Evolutionary conservation across 352 stramenopile species (phyloP).

Genomic region (Phytophthora pini): DNA sequence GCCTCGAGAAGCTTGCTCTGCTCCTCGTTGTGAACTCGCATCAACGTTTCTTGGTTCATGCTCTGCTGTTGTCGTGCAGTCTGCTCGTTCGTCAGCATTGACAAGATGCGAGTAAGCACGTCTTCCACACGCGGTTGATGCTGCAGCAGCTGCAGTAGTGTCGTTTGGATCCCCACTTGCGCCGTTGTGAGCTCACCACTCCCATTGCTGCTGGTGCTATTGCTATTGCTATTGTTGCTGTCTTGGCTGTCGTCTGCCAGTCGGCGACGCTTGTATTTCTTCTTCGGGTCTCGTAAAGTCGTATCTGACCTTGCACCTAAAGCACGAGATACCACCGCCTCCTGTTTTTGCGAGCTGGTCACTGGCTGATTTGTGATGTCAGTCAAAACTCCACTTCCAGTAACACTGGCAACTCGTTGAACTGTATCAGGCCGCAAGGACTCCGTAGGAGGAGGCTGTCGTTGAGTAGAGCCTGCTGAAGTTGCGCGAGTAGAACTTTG

Average conservation of each 20-base stretch:
- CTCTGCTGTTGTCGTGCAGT: conserved; percentile 31
- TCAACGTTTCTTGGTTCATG: conserved; percentile 31
- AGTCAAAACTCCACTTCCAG: conserved; percentile 37
- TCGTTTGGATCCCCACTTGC: conserved; percentile 44
- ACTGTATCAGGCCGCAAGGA: conserved; percentile 5
- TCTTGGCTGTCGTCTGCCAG: conserved; percentile 41
- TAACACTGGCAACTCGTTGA: conserved; percentile 7
- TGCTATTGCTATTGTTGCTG: conserved; percentile 38
- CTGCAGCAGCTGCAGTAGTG: conserved; percentile 43
- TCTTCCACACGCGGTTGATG: conserved; percentile 44
- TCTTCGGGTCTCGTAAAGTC: conserved; percentile 14
- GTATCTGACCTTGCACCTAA: conserved; percentile 5
- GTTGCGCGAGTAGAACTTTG: background rate
- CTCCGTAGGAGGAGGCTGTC: conserved; percentile 1
- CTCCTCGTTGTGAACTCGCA: conserved; percentile 35
- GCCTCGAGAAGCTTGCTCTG: conserved; percentile 43
- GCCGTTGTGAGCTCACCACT: conserved; percentile 32
- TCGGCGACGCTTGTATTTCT: conserved; percentile 45
- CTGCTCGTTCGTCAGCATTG: conserved; percentile 40
- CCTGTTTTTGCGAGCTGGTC: conserved; percentile 18
- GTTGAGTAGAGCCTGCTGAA: conserved; percentile 13
- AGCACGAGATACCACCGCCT: conserved; percentile 6
- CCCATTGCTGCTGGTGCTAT: conserved; percentile 31
- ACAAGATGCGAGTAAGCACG: conserved; percentile 39
- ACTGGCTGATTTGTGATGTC: conserved; percentile 76